Evolutionary conservation across 164 flowering plant genomes (phyloP), one percentile per base, ranked within the genome.

Genomic region (Houttuynia cordata): DNA sequence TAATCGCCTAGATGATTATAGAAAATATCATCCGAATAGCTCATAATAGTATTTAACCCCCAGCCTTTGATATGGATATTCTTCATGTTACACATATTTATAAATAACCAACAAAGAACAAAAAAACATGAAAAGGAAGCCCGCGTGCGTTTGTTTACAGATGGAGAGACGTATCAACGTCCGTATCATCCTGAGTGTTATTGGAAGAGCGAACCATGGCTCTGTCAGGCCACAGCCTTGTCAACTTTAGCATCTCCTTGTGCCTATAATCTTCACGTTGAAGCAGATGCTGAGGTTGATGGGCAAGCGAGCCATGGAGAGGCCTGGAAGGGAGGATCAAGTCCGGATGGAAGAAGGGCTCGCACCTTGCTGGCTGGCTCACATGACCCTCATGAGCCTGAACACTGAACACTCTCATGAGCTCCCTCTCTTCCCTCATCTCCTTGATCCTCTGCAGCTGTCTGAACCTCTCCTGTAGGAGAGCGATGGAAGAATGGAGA

Each of bases 161-260:
- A 75, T 78, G 91, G 69, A 82, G 85, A 68, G 90, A 80, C 41
- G 90, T 80, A 59, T 84, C 89, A 40, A 80, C 76, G 39, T 80
- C 83, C 49, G 80, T 57, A 55, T 71, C 80, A 42, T 79, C 71
- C 21, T 59, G 58, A 58, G 50, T 53, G 14, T 66, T 66, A 56
- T 66, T 64, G 51, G 68, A 51, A 10, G 56, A 17, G n/a, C 60
- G 66, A 62, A 58, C 42, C n/a, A 34, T 49, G 37, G 71, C 18
- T 66, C 58, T 71, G 24, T 71, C 66, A n/a, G 72, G 59, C 74
- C 67, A 57, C 55, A 67, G 23, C 34, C 57, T 68, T 59, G 47
- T 68, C 57, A 66, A 60, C 12, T 60, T 57, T 9, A 63, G 67
- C 25, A 64, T 57, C 54, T 75, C 70, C 40, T 34, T 58, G 8